Percentiles rank a stretch among this genome's conserved stretches.
These are phyloP conservation scores for Chaetomium fimeti DNA, from an alignment of 495 filamentous ascomycete species.

Conservation along the genomic window DNA sequence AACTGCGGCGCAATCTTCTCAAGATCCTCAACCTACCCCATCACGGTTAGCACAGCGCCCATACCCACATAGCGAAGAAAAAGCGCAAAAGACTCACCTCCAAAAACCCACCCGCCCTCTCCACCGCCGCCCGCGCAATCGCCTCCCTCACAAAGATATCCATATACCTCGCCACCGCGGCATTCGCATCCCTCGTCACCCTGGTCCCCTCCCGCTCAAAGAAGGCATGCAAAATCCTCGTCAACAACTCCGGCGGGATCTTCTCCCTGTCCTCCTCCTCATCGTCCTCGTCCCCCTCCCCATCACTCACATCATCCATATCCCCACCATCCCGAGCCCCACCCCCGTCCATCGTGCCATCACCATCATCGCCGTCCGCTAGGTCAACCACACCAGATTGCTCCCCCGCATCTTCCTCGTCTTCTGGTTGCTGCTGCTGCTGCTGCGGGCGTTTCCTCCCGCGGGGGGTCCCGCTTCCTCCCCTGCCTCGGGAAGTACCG, in stretches of 20 bases:
- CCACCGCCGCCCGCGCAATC: constrained; percentile 73
- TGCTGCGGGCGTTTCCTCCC: neutral
- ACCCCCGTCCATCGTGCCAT: constrained; percentile 18
- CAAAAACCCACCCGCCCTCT: constrained; percentile 66
- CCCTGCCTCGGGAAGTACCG: neutral
- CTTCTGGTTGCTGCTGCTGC: neutral
- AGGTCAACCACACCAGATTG: neutral
- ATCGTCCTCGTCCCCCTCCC: constrained; percentile 29
- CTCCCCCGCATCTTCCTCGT: neutral
- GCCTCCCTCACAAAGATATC: constrained; percentile 92
- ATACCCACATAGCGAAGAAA: neutral
- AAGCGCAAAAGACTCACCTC: constrained; percentile 57
- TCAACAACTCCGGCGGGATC: constrained; percentile 74
- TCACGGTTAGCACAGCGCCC: constrained; percentile 12
- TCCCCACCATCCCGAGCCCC: constrained; percentile 20
- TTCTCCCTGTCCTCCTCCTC: constrained; percentile 40
- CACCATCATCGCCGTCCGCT: neutral
- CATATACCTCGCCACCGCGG: constrained; percentile 78
- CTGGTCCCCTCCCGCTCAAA: constrained; percentile 67
- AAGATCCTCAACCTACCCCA: constrained; percentile 71
- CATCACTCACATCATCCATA: constrained; percentile 18
- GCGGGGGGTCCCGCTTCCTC: neutral
- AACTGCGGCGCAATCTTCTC: constrained; percentile 90
- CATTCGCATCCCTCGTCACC: constrained; percentile 76
- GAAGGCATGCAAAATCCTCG: constrained; percentile 71